Evolutionary conservation across 345 rosid genomes (phyloP).

Genomic region (Heritiera littoralis): DNA sequence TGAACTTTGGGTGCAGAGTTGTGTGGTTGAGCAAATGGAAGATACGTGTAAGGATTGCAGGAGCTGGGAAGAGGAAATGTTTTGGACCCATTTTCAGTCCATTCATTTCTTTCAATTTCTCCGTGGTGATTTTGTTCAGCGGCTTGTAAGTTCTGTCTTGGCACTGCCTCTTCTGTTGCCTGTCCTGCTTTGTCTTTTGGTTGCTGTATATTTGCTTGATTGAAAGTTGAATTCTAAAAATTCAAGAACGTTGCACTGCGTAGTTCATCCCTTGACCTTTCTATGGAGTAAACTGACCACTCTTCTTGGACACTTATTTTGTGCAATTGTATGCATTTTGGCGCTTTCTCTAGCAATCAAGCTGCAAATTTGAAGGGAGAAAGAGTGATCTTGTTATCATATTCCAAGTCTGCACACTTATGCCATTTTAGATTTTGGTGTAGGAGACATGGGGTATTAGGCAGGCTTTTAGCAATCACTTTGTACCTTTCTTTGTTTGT

Average conservation of each 20-base stretch:
- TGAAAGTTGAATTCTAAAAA: not conserved
- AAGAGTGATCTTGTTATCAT: not conserved
- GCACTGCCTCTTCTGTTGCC: not conserved
- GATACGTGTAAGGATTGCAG: constrained; percentile 47
- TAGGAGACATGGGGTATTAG: not conserved
- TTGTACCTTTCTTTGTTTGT: not conserved
- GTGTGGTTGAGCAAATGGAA: constrained; percentile 37
- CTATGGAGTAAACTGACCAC: not conserved
- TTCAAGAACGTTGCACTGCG: not conserved
- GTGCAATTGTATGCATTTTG: not conserved
- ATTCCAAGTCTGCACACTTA: not conserved
- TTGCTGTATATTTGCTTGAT: not conserved
- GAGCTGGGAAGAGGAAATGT: constrained; percentile 71
- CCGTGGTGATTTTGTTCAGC: constrained; percentile 50
- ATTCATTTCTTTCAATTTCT: constrained; percentile 62
- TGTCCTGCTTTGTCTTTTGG: not conserved
- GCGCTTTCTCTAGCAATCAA: not conserved
- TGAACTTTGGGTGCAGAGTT: not conserved
- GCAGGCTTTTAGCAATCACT: not conserved
- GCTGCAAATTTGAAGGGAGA: not conserved
- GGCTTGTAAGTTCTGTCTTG: constrained; percentile 43
- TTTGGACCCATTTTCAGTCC: constrained; percentile 70
- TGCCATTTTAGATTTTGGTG: not conserved
- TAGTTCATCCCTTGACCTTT: not conserved
- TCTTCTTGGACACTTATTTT: not conserved